Conservation (phyloP, 169 alveolate species). For the Amoebophrya sp. region DNA sequence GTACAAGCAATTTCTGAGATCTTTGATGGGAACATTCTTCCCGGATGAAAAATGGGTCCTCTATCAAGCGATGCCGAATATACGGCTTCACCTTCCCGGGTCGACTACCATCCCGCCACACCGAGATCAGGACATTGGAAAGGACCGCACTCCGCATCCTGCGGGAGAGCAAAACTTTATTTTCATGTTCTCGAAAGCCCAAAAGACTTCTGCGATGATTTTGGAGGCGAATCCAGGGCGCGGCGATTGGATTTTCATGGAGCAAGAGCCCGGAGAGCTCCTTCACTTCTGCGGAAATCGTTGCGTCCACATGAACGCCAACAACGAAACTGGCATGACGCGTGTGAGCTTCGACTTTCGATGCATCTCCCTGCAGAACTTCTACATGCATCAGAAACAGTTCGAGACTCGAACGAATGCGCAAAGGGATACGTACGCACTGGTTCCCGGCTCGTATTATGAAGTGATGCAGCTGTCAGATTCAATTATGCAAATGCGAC, state of each 20-base stretch:
- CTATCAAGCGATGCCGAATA: neutral
- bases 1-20: neutral
- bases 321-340: neutral
- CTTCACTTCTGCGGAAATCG: neutral
- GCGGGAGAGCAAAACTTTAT: neutral
- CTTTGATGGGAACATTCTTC: neutral
- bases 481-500: neutral
- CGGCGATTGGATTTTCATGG: neutral
- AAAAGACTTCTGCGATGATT: neutral
- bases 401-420: neutral
- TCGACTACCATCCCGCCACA: neutral
- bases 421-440: neutral
- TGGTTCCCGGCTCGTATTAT: neutral
- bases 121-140: neutral
- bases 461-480: neutral
- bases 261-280: neutral
- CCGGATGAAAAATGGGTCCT: neutral
- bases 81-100: neutral
- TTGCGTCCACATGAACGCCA: neutral
- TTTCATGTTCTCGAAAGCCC: neutral
- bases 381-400: neutral
- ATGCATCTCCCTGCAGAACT: neutral
- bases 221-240: neutral
- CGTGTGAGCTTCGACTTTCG: neutral
- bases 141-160: neutral